These are phyloP conservation scores for Santalum album DNA, from an alignment of 164 flowering plant genomes.

Conservation along the genomic window DNA sequence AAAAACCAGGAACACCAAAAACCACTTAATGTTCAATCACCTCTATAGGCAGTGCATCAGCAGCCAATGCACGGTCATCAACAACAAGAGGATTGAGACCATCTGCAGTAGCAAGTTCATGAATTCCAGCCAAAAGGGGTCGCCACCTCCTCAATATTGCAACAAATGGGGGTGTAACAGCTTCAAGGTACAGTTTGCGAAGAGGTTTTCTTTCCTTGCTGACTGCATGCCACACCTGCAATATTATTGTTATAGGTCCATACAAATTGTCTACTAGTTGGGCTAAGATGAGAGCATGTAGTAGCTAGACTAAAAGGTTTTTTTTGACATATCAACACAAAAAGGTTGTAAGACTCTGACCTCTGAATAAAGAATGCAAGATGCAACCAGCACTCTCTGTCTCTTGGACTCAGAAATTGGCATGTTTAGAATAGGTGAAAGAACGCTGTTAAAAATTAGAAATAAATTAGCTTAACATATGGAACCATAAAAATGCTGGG, in stretches of 20 bases:
- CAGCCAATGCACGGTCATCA: slow-evolving; percentile 95
- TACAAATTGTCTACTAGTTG: too few relatives aligned
- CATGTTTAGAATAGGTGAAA: slow-evolving; percentile 93
- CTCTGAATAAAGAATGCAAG: slow-evolving; percentile 94
- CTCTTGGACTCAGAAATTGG: slow-evolving; percentile 93
- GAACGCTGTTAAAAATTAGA: slow-evolving; percentile 61
- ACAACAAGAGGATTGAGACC: slow-evolving; percentile 81
- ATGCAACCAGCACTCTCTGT: slow-evolving; percentile 96
- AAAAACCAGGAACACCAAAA: too few relatives aligned
- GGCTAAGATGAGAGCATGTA: too few relatives aligned
- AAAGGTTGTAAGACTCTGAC: slow-evolving; percentile 30
- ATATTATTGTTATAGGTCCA: slow-evolving; percentile 13
- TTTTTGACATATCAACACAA: too few relatives aligned
- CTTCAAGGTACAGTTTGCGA: slow-evolving; percentile 86
- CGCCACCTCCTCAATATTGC: slow-evolving; percentile 94
- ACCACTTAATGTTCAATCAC: slow-evolving; percentile 25
- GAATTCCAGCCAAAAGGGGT: slow-evolving; percentile 91
- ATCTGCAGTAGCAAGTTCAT: slow-evolving; percentile 88
- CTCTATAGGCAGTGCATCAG: slow-evolving; percentile 96
- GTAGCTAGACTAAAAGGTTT: too few relatives aligned
- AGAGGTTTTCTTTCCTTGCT: slow-evolving; percentile 69
- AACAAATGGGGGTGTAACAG: slow-evolving; percentile 92
- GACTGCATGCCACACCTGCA: slow-evolving; percentile 95
- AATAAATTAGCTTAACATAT: slow-evolving; percentile 6
- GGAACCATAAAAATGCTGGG: too few relatives aligned